Evolutionary conservation across 1,284 basidiomycete genomes (phyloP).

Genomic region (Neonothopanus nambi): DNA sequence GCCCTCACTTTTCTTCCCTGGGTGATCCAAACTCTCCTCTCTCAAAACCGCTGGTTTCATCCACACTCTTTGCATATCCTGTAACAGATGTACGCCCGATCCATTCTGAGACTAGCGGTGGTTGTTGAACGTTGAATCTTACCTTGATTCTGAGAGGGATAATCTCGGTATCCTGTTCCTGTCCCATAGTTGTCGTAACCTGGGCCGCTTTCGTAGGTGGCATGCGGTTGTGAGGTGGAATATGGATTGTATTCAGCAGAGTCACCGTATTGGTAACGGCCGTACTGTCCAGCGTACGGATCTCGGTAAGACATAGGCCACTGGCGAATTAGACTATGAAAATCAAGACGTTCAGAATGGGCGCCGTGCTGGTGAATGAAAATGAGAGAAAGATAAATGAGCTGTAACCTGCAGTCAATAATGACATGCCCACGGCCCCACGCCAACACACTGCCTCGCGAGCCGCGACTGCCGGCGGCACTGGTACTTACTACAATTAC

Average conservation of each 20-base stretch:
- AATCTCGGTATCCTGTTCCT: constrained; percentile 44
- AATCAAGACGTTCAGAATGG: background rate
- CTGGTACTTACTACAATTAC: too few relatives aligned
- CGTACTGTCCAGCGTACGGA: constrained; percentile 48
- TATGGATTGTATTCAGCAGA: constrained; percentile 54
- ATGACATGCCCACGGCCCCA: too few relatives aligned
- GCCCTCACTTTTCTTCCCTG: constrained; percentile 32
- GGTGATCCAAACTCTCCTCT: constrained; percentile 36
- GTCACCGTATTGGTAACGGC: constrained; percentile 36
- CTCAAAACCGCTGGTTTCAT: constrained; percentile 36
- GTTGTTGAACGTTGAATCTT: constrained; percentile 24
- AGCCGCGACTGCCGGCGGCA: too few relatives aligned
- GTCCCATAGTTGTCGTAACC: constrained; percentile 46
- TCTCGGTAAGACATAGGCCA: constrained; percentile 39
- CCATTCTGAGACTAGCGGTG: constrained; percentile 19
- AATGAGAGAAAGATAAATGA: too few relatives aligned
- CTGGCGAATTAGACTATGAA: background rate
- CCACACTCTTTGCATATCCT: constrained; percentile 12
- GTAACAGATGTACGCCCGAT: constrained; percentile 12
- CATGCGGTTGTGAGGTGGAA: constrained; percentile 43
- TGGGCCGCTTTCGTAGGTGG: constrained; percentile 44
- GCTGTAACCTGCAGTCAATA: too few relatives aligned
- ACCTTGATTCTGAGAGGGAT: constrained; percentile 26
- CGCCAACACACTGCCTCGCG: too few relatives aligned
- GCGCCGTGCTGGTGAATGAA: too few relatives aligned